phyloP scores from a whole-genome alignment of 2,329 filamentous ascomycete species.

The Zymoseptoria crescenta region DNA sequence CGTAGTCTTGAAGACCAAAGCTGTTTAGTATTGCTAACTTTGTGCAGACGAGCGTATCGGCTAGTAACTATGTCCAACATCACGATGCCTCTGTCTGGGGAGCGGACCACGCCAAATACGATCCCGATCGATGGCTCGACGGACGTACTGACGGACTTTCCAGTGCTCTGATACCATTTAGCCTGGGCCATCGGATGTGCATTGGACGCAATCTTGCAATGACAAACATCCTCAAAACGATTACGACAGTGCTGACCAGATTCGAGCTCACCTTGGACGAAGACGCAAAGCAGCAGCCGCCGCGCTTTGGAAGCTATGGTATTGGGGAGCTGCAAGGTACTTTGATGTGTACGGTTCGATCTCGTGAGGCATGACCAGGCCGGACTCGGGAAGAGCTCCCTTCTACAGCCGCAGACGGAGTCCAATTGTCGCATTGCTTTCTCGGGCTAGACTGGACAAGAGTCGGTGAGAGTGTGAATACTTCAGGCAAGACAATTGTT shows the following conservation, averaged over 20 bases:
- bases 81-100: constrained; percentile 4
- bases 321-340: not conserved
- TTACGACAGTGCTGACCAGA: constrained; percentile 1
- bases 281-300: not conserved
- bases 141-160: not conserved
- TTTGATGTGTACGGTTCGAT: not conserved
- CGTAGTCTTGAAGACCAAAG: too few species aligned
- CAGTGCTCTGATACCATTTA: constrained; percentile 2
- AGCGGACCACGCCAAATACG: constrained; percentile 1
- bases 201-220: constrained; percentile 4
- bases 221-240: constrained; percentile 3
- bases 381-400: not conserved
- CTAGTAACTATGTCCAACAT: not conserved
- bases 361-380: not conserved
- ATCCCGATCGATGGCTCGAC: constrained; percentile 5
- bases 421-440: too few species aligned
- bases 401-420: not conserved
- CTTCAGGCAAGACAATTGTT: too few species aligned
- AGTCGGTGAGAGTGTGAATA: too few species aligned
- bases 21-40: too few species aligned
- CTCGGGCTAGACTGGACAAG: too few species aligned
- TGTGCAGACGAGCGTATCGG: not conserved
- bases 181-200: constrained; percentile 2
- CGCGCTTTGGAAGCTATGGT: not conserved
- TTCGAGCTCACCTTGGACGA: not conserved